phyloP scores from a whole-genome alignment of 306 rosid species.

The Urtica urens region DNA sequence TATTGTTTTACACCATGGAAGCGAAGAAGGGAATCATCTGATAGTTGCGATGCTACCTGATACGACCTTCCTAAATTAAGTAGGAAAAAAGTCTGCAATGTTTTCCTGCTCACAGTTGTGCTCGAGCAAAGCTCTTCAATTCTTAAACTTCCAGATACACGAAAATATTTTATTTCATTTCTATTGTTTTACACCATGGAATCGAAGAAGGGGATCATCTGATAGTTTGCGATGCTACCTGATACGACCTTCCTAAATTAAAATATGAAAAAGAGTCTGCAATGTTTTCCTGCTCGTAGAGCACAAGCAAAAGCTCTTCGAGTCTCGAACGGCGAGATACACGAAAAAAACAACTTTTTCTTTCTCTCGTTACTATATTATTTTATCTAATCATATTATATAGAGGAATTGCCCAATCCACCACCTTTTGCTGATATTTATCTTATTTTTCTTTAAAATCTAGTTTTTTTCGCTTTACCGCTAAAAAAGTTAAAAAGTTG shows the following conservation, averaged over 20 bases:
- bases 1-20: conserved; percentile 1
- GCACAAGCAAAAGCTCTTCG: conserved; percentile 48
- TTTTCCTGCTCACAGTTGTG: conserved; percentile 60
- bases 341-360: no score
- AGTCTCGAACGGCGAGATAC: conserved; percentile 62
- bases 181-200: no score
- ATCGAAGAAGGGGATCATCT: conserved; percentile 90
- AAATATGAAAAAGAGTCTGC: conserved; percentile 44
- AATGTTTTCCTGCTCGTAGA: conserved; percentile 69
- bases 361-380: no score
- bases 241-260: conserved; percentile 93
- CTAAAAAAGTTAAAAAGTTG: no score
- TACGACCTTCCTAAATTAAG: conserved; percentile 58
- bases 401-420: no score
- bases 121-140: conserved; percentile 50
- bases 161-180: no score
- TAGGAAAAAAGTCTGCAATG: conserved; percentile 30
- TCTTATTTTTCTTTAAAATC: no score
- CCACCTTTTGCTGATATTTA: no score
- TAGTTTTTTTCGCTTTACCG: no score
- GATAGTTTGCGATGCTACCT: conserved; percentile 53
- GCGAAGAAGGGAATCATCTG: conserved; percentile 68
- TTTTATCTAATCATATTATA: no score
- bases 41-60: conserved; percentile 61
- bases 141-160: conserved; percentile 59